Conservation (phyloP, 805 yeast species). For the Yarrowia sp. region DNA sequence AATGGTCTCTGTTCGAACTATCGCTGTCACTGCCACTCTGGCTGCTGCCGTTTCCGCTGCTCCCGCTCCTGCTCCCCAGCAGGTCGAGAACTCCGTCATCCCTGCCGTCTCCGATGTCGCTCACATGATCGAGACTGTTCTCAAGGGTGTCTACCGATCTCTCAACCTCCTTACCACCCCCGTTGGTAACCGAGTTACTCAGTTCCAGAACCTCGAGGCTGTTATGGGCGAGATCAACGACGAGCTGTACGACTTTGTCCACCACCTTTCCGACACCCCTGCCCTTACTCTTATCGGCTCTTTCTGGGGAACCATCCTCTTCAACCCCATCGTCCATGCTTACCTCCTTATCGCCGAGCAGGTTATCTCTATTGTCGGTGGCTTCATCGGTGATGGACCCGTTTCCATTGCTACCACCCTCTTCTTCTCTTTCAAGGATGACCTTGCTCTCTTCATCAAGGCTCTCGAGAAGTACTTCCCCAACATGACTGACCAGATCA, state of each 20-base stretch:
- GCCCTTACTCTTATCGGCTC: conserved; percentile 11
- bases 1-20: conserved; percentile 20
- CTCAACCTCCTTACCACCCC: conserved; percentile 11
- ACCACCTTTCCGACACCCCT: conserved; percentile 17
- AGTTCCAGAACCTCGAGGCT: conserved; percentile 26
- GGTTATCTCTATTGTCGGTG: conserved; percentile 99
- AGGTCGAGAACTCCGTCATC: neutral
- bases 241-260: conserved; percentile 12
- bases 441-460: conserved; percentile 21
- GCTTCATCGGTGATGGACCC: conserved; percentile 98
- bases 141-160: conserved; percentile 22
- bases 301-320: conserved; percentile 18
- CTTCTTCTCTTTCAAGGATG: conserved; percentile 17
- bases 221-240: conserved; percentile 20
- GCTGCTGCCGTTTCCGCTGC: conserved; percentile 8
- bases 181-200: conserved; percentile 18
- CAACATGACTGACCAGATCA: conserved; percentile 22
- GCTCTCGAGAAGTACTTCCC: conserved; percentile 25
- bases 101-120: conserved; percentile 1
- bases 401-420: conserved; percentile 42
- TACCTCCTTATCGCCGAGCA: conserved; percentile 60
- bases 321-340: conserved; percentile 10
- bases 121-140: conserved; percentile 12
- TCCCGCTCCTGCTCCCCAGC: conserved; percentile 15
- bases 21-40: conserved; percentile 11